Evolutionary conservation across 306 rosid species (phyloP), one percentile per base, ranked within the genome.

Genomic region (Quercus mongolica): DNA sequence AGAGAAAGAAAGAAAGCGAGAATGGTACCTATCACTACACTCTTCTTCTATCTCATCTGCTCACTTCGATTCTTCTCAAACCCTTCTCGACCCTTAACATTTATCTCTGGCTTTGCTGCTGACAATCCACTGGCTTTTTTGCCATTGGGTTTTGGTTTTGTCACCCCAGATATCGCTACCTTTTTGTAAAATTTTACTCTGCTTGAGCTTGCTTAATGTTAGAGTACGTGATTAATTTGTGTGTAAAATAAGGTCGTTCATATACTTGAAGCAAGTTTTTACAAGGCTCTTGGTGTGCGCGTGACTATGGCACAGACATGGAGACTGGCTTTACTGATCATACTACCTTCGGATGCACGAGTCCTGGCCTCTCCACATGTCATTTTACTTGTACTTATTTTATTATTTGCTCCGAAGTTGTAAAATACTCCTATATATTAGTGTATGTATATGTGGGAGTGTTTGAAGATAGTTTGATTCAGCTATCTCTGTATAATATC

Each of bases 11-110:
- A 41, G 46, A 8, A 41, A 41, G 46, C 11, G 9, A 41, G 46
- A 3, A 83, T 83, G 86, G 83, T 80, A 51, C 86, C 86, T 14
- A 51, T 83, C 73, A 74, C 80, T 25, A 78, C 76, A 41, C 57
- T 83, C 38, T 19, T 79, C 80, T 74, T 21, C 68, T 64, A 68
- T 23, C 62, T 75, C 75, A 23, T 79, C 23, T 18, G 75, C 58
- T 33, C 26, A 13, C 28, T 79, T 74, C 69, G 49, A 15, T 15
- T 51, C 23, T 68, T 79, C 62, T 18, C 13, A 6, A 25, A n/a
- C n/a, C 49, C 83, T 77, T 19, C 49, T 41, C 10, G 25, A 17
- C 35, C 83, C 4, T 65, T 56, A 28, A 52, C 79, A 19, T n/a
- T 79, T 8, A 41, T 8, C 31, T 49, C 70, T n/a, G 19, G 41